Evolutionary conservation across 2,329 filamentous ascomycete species (phyloP).

Genomic region (Diaporthe caulivora): DNA sequence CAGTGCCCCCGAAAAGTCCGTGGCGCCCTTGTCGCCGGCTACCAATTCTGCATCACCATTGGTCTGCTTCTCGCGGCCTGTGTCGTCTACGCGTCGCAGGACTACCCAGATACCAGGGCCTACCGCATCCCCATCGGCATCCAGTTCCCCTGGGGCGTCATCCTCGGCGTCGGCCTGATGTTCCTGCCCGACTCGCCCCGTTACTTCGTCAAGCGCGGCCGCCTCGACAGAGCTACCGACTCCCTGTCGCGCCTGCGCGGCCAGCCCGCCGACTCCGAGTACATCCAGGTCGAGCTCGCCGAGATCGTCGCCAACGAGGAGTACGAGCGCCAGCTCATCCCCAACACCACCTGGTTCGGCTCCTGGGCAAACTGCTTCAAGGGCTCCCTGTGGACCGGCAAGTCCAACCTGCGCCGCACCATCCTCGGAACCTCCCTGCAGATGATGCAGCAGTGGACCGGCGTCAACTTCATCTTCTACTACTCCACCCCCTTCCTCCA

Average conservation of each 20-base stretch:
- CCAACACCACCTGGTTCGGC: slow-evolving; percentile 72
- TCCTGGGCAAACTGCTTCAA: slow-evolving; percentile 79
- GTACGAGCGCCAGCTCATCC: slow-evolving; percentile 80
- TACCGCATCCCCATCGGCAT: slow-evolving; percentile 87
- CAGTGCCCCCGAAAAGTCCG: slow-evolving; percentile 76
- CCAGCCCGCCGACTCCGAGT: slow-evolving; percentile 78
- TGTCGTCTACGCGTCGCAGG: slow-evolving; percentile 79
- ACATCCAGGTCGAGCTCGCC: slow-evolving; percentile 81
- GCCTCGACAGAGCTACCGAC: slow-evolving; percentile 72
- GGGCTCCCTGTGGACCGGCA: slow-evolving; percentile 71
- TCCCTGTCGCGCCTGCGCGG: slow-evolving; percentile 78
- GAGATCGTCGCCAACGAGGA: slow-evolving; percentile 92
- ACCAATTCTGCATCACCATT: slow-evolving; percentile 87
- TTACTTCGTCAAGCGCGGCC: slow-evolving; percentile 84
- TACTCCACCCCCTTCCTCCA: slow-evolving; percentile 88
- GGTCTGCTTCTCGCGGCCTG: slow-evolving; percentile 81
- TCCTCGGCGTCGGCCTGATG: slow-evolving; percentile 79
- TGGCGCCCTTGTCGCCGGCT: slow-evolving; percentile 83
- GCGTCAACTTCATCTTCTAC: slow-evolving; percentile 95
- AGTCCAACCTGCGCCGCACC: slow-evolving; percentile 77
- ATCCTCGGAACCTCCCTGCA: slow-evolving; percentile 80
- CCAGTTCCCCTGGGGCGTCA: slow-evolving; percentile 84
- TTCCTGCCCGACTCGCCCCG: slow-evolving; percentile 88
- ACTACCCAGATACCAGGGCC: slow-evolving; percentile 70
- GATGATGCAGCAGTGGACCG: slow-evolving; percentile 87